A percentile compares a stretch with the other conserved stretches of the same genome.
These are phyloP conservation scores for Parastagonospora avenae DNA, from an alignment of 2,329 filamentous ascomycete species.

Conservation along the genomic window DNA sequence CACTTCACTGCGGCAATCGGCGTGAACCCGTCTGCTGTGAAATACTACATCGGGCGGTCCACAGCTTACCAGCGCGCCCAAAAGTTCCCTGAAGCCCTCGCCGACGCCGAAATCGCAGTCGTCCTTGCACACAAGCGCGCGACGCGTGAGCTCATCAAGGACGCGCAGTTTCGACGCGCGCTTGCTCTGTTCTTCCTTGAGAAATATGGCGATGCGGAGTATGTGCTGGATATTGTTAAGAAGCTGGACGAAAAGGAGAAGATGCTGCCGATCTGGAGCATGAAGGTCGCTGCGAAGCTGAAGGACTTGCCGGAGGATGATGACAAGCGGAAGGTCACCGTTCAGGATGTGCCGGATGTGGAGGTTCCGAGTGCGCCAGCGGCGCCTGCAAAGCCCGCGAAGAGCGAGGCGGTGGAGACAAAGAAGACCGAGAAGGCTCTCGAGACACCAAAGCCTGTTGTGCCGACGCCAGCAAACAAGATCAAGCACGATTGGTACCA, in stretches of 20 bases:
- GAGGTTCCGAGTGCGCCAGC: constrained; percentile 48
- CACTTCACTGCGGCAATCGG: constrained; percentile 69
- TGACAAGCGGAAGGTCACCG: constrained; percentile 44
- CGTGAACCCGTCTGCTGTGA: constrained; percentile 68
- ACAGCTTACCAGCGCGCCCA: constrained; percentile 73
- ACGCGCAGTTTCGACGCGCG: constrained; percentile 81
- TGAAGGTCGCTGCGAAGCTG: constrained; percentile 60
- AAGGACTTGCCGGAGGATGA: constrained; percentile 57
- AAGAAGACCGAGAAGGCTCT: constrained; percentile 7
- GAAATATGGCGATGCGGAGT: constrained; percentile 75
- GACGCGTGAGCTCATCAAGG: constrained; percentile 74
- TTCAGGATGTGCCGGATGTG: constrained; percentile 59
- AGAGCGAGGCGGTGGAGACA: constrained; percentile 1
- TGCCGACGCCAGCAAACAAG: constrained; percentile 58
- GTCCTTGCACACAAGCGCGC: constrained; percentile 73
- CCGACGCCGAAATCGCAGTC: constrained; percentile 57
- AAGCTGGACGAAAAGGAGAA: constrained; percentile 60
- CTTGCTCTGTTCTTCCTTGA: constrained; percentile 73
- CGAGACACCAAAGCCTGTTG: constrained; percentile 32
- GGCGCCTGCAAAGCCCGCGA: constrained; percentile 20
- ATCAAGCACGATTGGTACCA: constrained; percentile 74
- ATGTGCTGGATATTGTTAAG: constrained; percentile 66
- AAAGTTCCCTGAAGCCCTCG: constrained; percentile 54
- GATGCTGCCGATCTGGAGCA: constrained; percentile 62
- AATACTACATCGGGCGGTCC: constrained; percentile 82